Base-by-base conservation (phyloP, 202 grass and related monocot genomes). In the Panicum hallii region DNA sequence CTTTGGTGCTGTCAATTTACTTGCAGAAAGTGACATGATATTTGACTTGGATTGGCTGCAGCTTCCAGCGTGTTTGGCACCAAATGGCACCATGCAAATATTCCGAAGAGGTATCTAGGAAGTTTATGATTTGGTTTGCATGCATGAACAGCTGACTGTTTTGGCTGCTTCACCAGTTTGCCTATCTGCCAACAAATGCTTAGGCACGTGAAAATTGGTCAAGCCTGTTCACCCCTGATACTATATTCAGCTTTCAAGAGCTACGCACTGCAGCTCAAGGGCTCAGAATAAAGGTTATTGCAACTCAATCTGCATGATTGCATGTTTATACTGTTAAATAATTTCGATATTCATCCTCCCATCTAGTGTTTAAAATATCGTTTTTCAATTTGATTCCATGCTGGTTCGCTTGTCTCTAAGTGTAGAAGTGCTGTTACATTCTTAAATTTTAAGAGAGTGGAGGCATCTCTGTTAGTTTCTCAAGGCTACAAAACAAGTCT, bases 31-130 rank as follows among this genome's bases (percentile, higher is more conserved):
- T 11, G 43, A 43, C 23, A 50, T 62, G 38, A 48, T 63, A 90
- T 50, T 65, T 22, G 43, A 57, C n/a, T 57, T 84, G 73, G 70
- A 81, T 72, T 17, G 63, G 65, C 28, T 77, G 66, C 69, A 88
- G 40, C n/a, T 46, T 75, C 9, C 79, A 69, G 32, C 70, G 48
- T 42, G 45, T 84, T 45, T 47, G 44, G 34, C 0, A 3, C 69
- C 2, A 38, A 46, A 72, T 79, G 22, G 5, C 12, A 58, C 17
- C 17, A 40, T 28, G 20, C 52, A 84, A 81, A 48, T 11, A 30
- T 84, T 49, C 16, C 19, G n/a, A 81, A 58, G 70, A 77, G 54
- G 28, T 62, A 49, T 50, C 54, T 75, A 8, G 16, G 74, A 53
- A 68, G 67, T n/a, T 58, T 52, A 78, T 83, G 75, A 62, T 54